Conservation (phyloP, 2,329 filamentous ascomycete genomes). For the Xylariaceae sp. region DNA sequence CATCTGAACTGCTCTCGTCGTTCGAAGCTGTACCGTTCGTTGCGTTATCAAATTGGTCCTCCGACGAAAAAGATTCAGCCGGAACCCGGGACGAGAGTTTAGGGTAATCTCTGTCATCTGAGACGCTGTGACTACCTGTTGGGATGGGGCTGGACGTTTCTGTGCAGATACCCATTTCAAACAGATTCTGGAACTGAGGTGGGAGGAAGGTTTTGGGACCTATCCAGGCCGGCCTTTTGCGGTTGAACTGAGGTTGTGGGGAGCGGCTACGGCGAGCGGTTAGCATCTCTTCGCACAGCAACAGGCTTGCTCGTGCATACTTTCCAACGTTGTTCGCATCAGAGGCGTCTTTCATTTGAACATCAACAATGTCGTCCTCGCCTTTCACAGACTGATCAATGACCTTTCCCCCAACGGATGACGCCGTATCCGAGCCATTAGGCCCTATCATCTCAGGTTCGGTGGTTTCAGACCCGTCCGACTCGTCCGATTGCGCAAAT, state of each 20-base stretch:
- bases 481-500: slow-evolving; percentile 59
- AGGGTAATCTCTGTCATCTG: slow-evolving; percentile 65
- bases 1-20: slow-evolving; percentile 61
- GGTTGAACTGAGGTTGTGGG: slow-evolving; percentile 52
- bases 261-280: slow-evolving; percentile 44
- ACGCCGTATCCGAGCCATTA: slow-evolving; percentile 63
- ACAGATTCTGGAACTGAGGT: slow-evolving; percentile 71
- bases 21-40: slow-evolving; percentile 57
- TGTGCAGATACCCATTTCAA: slow-evolving; percentile 74
- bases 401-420: slow-evolving; percentile 72
- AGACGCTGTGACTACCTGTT: slow-evolving; percentile 70
- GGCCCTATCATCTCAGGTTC: slow-evolving; percentile 75
- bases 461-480: slow-evolving; percentile 57
- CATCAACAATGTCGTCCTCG: slow-evolving; percentile 89
- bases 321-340: slow-evolving; percentile 44
- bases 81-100: slow-evolving; percentile 56
- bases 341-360: slow-evolving; percentile 76
- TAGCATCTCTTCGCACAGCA: slow-evolving; percentile 20
- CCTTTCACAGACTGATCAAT: slow-evolving; percentile 81
- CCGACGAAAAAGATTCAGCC: slow-evolving; percentile 50
- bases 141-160: slow-evolving; percentile 67
- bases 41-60: slow-evolving; percentile 56
- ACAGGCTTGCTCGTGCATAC: slow-evolving; percentile 35
- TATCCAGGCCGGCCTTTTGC: slow-evolving; percentile 59
- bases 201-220: slow-evolving; percentile 64